Percentiles rank a stretch among this genome's conserved stretches.
Conservation (phyloP, 2,329 filamentous ascomycete species). For the Epichloe gansuensis region DNA sequence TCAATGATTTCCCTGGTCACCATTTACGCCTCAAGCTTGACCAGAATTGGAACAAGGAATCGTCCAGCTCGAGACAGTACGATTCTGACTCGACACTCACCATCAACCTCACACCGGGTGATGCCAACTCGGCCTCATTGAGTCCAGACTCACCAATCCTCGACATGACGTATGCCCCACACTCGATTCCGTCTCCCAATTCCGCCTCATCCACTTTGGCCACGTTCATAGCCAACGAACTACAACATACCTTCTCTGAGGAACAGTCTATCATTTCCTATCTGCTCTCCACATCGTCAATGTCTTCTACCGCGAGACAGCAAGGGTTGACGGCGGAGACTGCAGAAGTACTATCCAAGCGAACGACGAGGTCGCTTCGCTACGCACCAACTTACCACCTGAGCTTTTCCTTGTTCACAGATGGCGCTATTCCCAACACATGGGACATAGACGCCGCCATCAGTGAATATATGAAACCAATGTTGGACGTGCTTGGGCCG, state of each 20-base stretch:
- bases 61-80: conserved; percentile 21
- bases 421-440: conserved; percentile 60
- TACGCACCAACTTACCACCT: conserved; percentile 91
- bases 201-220: conserved; percentile 63
- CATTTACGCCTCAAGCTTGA: conserved; percentile 47
- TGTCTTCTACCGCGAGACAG: conserved; percentile 33
- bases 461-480: conserved; percentile 65
- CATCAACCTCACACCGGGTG: conserved; percentile 55
- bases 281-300: conserved; percentile 48
- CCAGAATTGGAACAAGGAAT: conserved; percentile 10
- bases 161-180: conserved; percentile 64
- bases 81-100: conserved; percentile 46
- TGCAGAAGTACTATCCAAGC: conserved; percentile 47
- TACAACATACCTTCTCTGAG: conserved; percentile 70
- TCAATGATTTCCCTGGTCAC: conserved; percentile 76
- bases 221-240: conserved; percentile 62
- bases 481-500: conserved; percentile 63
- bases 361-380: conserved; percentile 74
- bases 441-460: conserved; percentile 87
- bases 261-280: conserved; percentile 79
- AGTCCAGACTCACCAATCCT: conserved; percentile 58
- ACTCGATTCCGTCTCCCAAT: conserved; percentile 51
- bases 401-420: conserved; percentile 89
- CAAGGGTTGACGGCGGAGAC: conserved; percentile 36
- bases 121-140: conserved; percentile 47